A percentile compares a stretch with the other conserved stretches of the same genome.
phyloP scores from a whole-genome alignment of 108 stramenopile species.

The Skeletonema grethae region DNA sequence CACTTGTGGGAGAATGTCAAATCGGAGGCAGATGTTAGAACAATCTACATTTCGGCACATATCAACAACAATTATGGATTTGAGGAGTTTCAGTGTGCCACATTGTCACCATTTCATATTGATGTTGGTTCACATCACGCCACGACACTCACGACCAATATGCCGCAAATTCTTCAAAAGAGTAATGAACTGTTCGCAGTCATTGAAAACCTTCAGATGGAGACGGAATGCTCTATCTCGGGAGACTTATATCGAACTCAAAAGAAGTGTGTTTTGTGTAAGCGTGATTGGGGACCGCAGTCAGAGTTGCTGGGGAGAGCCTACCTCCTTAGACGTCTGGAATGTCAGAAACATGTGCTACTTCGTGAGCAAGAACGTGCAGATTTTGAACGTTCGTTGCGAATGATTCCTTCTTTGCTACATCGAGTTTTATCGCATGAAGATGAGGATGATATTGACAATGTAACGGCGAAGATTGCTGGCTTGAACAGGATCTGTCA shows the following conservation, averaged over 20 bases:
- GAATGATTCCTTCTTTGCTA: slow-evolving; percentile 14
- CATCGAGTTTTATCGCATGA: not conserved
- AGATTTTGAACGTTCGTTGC: slow-evolving; percentile 19
- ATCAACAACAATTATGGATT: slow-evolving; percentile 56
- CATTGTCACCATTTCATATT: slow-evolving; percentile 51
- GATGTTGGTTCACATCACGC: not conserved
- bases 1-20: slow-evolving; percentile 47
- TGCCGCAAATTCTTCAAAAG: slow-evolving; percentile 48
- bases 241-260: slow-evolving; percentile 55
- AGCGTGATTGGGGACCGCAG: slow-evolving; percentile 61
- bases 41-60: slow-evolving; percentile 63
- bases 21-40: slow-evolving; percentile 51
- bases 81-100: slow-evolving; percentile 48
- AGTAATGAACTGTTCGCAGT: slow-evolving; percentile 27
- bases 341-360: slow-evolving; percentile 31
- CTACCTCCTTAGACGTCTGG: slow-evolving; percentile 48
- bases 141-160: slow-evolving; percentile 35
- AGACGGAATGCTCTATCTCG: slow-evolving; percentile 39
- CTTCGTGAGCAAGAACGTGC: slow-evolving; percentile 18
- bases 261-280: slow-evolving; percentile 46
- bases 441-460: not conserved
- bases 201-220: slow-evolving; percentile 39
- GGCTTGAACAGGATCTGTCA: slow-evolving; percentile 22
- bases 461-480: not conserved
- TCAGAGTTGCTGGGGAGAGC: slow-evolving; percentile 62